A percentile compares a stretch with the other conserved stretches of the same genome.
phyloP scores from a whole-genome alignment of 2,329 filamentous ascomycete species.

The Fusarium piperis region DNA sequence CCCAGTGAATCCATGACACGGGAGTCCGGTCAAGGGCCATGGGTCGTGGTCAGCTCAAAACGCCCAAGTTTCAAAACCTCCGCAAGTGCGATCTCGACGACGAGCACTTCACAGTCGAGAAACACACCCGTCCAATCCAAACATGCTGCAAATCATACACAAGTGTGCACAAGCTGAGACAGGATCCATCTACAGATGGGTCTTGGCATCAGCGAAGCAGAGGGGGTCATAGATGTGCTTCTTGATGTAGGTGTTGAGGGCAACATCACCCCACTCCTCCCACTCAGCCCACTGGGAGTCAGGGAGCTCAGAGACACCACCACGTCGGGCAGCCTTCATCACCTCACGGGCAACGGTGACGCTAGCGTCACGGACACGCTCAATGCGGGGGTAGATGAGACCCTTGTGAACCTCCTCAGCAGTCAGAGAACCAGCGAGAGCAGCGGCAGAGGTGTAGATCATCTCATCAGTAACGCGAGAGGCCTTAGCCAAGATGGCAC shows the following conservation, averaged over 20 bases:
- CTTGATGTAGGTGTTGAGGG: constrained; percentile 69
- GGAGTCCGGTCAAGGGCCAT: constrained; percentile 15
- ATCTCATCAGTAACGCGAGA: constrained; percentile 90
- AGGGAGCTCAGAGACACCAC: constrained; percentile 75
- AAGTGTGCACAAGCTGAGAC: constrained; percentile 24
- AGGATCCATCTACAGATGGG: constrained; percentile 41
- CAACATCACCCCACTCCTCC: constrained; percentile 75
- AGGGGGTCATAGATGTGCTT: constrained; percentile 68
- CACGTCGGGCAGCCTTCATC: constrained; percentile 88
- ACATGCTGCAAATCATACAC: constrained; percentile 14
- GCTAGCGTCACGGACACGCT: constrained; percentile 90
- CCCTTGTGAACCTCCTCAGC: constrained; percentile 83
- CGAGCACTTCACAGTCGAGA: constrained; percentile 34
- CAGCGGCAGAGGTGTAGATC: constrained; percentile 93
- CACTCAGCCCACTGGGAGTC: constrained; percentile 78
- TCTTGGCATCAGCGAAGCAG: constrained; percentile 51
- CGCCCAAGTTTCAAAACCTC: constrained; percentile 25
- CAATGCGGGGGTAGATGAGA: constrained; percentile 90
- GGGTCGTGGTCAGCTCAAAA: constrained; percentile 14
- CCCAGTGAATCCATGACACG: not conserved
- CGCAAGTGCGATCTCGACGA: constrained; percentile 33
- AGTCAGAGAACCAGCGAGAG: constrained; percentile 81
- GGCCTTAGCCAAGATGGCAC: constrained; percentile 90
- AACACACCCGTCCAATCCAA: constrained; percentile 10
- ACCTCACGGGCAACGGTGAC: constrained; percentile 88